Conservation (phyloP, 108 stramenopile species). For the Cyclotella kingstonii region DNA sequence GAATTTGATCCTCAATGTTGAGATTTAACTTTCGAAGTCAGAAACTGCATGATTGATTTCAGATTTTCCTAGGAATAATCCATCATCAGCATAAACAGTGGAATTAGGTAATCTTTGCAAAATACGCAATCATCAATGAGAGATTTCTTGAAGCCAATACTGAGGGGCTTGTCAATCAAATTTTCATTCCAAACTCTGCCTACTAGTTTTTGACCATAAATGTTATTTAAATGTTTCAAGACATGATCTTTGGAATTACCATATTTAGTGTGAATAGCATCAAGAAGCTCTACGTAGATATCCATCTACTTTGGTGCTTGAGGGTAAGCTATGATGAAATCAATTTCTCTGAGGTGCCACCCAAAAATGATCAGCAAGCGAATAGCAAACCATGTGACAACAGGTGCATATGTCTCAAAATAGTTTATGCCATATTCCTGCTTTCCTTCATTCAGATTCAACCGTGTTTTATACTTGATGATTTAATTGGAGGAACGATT, state of each 20-base stretch:
- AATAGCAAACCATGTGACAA: slow-evolving; percentile 21
- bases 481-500: slow-evolving; percentile 16
- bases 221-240: slow-evolving; percentile 10
- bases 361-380: slow-evolving; percentile 1
- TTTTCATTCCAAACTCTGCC: slow-evolving; percentile 44
- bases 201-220: slow-evolving; percentile 50
- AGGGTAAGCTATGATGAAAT: slow-evolving; percentile 16
- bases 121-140: slow-evolving; percentile 45
- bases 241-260: slow-evolving; percentile 10
- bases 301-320: slow-evolving; percentile 19
- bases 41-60: slow-evolving; percentile 1
- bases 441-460: slow-evolving; percentile 21
- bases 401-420: slow-evolving; percentile 21
- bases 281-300: slow-evolving; percentile 26
- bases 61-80: slow-evolving; percentile 29
- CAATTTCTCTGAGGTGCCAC: neutral
- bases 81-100: slow-evolving; percentile 40
- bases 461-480: slow-evolving; percentile 27
- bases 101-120: slow-evolving; percentile 24
- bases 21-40: neutral
- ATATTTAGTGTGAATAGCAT: neutral
- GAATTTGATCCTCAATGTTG: slow-evolving; percentile 27
- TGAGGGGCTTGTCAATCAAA: slow-evolving; percentile 12
- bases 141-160: slow-evolving; percentile 39
- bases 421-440: slow-evolving; percentile 10